These are phyloP conservation scores for Melampsora abietis-canadensis DNA, from an alignment of 1,284 basidiomycete species.

Conservation along the genomic window DNA sequence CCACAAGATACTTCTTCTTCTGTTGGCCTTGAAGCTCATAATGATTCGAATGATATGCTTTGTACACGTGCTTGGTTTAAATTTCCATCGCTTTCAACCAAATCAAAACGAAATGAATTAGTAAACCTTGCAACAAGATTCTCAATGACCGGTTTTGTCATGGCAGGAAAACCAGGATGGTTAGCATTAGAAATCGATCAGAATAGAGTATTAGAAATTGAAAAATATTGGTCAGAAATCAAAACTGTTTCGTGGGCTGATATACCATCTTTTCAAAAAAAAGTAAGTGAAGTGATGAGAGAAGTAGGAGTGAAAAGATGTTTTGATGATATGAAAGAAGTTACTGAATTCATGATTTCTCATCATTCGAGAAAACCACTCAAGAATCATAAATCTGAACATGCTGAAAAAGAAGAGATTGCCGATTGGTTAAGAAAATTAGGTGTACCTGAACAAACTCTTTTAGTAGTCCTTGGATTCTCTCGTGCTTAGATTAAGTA, in stretches of 20 bases:
- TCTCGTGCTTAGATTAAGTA: not conserved
- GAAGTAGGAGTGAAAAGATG: not conserved
- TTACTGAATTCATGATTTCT: not conserved
- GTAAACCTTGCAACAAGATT: not conserved
- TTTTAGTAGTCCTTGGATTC: not conserved
- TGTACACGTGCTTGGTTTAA: slow-evolving; percentile 1
- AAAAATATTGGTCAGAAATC: not conserved
- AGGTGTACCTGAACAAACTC: not conserved
- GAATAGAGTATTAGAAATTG: not conserved
- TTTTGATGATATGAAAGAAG: not conserved
- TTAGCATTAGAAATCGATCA: not conserved
- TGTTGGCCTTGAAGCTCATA: not conserved
- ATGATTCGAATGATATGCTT: not conserved
- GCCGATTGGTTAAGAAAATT: slow-evolving; percentile 1
- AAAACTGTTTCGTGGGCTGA: not conserved
- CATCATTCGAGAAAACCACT: not conserved
- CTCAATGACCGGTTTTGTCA: not conserved
- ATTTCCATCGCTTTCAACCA: not conserved
- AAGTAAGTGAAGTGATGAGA: not conserved
- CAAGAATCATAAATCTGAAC: not conserved
- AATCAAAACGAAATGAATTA: slow-evolving; percentile 1
- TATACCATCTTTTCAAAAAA: slow-evolving; percentile 1
- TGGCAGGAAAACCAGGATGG: not conserved
- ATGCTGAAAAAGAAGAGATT: not conserved
- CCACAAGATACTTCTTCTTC: not conserved